Percentiles rank a stretch among this genome's conserved stretches.
Conservation (phyloP, 2,329 filamentous ascomycete genomes). For the Berkeleyomyces rouxiae region DNA sequence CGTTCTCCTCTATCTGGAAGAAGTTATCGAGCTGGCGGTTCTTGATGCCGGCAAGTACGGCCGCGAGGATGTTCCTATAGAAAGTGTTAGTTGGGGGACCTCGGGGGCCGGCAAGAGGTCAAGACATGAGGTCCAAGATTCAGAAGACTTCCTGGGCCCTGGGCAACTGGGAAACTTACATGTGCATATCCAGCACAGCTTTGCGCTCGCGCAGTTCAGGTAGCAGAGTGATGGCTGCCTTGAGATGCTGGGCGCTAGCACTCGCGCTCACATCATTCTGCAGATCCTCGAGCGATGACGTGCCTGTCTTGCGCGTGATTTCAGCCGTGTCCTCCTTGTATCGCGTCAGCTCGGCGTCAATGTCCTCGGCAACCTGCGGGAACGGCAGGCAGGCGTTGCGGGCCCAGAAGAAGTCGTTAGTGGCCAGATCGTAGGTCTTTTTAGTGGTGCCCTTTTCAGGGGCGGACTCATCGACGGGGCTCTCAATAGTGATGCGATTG, state of each 20-base stretch:
- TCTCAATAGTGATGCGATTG: slow-evolving; percentile 87
- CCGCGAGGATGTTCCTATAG: slow-evolving; percentile 59
- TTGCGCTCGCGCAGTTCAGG: slow-evolving; percentile 89
- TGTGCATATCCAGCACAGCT: slow-evolving; percentile 89
- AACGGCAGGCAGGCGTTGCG: slow-evolving; percentile 85
- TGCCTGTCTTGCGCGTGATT: slow-evolving; percentile 88
- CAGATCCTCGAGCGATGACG: slow-evolving; percentile 80
- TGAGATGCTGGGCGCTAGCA: slow-evolving; percentile 82
- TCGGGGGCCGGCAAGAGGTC: no score
- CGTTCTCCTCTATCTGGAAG: slow-evolving; percentile 86
- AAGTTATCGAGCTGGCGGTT: slow-evolving; percentile 90
- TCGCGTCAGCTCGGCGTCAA: slow-evolving; percentile 78
- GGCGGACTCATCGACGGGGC: slow-evolving; percentile 60
- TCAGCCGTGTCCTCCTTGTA: slow-evolving; percentile 94
- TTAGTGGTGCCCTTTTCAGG: slow-evolving; percentile 61
- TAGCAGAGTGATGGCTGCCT: slow-evolving; percentile 82
- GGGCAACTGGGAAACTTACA: slow-evolving; percentile 33
- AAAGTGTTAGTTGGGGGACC: neutral
- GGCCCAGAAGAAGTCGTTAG: slow-evolving; percentile 92
- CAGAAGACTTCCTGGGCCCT: no score
- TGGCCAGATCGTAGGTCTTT: slow-evolving; percentile 75
- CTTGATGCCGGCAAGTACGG: slow-evolving; percentile 63
- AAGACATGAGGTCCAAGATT: no score
- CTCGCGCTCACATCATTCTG: slow-evolving; percentile 75
- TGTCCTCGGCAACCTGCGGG: slow-evolving; percentile 90